phyloP scores from a whole-genome alignment of 805 yeast species.

The Ogataea siamensis region DNA sequence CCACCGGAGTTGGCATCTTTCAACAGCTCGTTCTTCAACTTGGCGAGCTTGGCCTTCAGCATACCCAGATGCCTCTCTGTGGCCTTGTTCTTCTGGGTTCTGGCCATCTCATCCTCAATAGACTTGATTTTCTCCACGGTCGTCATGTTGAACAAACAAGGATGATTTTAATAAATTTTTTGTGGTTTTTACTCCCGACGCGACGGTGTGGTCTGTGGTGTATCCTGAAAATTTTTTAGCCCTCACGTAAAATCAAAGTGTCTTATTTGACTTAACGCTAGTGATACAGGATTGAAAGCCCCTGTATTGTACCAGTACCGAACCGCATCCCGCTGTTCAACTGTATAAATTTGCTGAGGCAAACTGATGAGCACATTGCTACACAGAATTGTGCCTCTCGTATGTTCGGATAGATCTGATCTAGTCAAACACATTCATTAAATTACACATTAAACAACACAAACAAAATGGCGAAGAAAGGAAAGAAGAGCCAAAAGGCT shows the following conservation, averaged over 20 bases:
- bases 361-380: slow-evolving; percentile 14
- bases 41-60: slow-evolving; percentile 93
- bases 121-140: slow-evolving; percentile 75
- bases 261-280: slow-evolving; percentile 1
- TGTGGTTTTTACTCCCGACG: slow-evolving; percentile 7
- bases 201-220: slow-evolving; percentile 21
- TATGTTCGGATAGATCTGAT: slow-evolving; percentile 16
- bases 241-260: slow-evolving; percentile 7
- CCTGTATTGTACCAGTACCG: slow-evolving; percentile 3
- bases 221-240: slow-evolving; percentile 18
- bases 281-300: slow-evolving; percentile 3
- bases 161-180: slow-evolving; percentile 1
- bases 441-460: slow-evolving; percentile 4
- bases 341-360: slow-evolving; percentile 2
- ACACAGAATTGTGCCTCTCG: slow-evolving; percentile 14
- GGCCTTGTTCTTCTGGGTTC: slow-evolving; percentile 96
- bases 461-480: slow-evolving; percentile 50
- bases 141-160: slow-evolving; percentile 45
- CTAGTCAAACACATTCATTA: slow-evolving; percentile 13
- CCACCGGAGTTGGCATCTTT: slow-evolving; percentile 66
- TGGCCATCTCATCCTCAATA: slow-evolving; percentile 97
- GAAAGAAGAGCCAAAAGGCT: slow-evolving; percentile 63
- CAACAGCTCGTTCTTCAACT: slow-evolving; percentile 86
- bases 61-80: slow-evolving; percentile 97
- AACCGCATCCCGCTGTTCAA: slow-evolving; percentile 1